Evolutionary conservation across 2,329 filamentous ascomycete species (phyloP), one percentile per base, ranked within the genome.

Genomic region (Helotiales sp.): DNA sequence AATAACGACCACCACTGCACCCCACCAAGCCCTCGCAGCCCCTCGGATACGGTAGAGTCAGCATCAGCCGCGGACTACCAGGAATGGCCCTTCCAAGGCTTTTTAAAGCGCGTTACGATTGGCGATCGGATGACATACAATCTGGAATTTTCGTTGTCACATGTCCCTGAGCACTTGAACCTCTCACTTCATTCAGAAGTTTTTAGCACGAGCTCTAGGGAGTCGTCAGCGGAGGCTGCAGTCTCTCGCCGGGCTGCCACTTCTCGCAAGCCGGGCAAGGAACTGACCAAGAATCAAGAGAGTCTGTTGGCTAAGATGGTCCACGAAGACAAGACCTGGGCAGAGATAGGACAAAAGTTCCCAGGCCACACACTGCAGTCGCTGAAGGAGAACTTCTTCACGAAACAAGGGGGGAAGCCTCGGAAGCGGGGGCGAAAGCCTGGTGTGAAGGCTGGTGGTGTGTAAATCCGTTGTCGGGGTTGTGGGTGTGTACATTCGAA

Each of bases 51-150:
- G 15, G 20, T 24, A 64, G 32, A 69, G 26, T 60, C 63, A 28
- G 63, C 30, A 66, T 58, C 59, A 68, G 40, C 64, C 61, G 66
- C 66, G 40, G 52, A 69, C 40, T 73, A 69, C 67, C 65, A 65
- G 43, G 63, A 73, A 64, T 70, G 57, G 70, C 66, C 64, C 32
- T 69, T 73, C 63, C 34, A 69, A 67, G 63, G 68, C 15, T 72
- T 71, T 47, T 28, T 72, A 24, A 68, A 69, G 66, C 61, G 63
- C 32, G 64, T 64, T n/a, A 68, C n/a, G 63, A 65, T 70, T 40
- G 63, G 57, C 28, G 52, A 57, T 66, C 55, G 64, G 20, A 66
- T n/a, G 32, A 65, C 43, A 37, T 67, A 63, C 45, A 65, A 67
- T 65, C 58, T 69, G 37, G 54, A 67, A 30, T 71, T 69, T 43